Evolutionary conservation across 805 yeast genomes (phyloP).

Genomic region (Metschnikowia picachoensis): DNA sequence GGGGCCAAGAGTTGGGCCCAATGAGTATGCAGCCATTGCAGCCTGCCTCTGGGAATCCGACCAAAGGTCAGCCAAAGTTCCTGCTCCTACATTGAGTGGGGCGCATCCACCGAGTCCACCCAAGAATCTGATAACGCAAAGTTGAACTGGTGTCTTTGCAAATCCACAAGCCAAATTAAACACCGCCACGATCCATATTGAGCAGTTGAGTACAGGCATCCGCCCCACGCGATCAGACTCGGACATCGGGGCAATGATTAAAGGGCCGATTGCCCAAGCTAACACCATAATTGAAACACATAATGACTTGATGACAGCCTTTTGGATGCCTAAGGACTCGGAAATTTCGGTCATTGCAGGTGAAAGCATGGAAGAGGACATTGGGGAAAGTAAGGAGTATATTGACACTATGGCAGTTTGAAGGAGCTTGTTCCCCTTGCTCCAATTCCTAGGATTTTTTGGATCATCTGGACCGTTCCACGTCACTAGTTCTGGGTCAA

Average conservation of each 20-base stretch:
- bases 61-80: conserved; percentile 61
- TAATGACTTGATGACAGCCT: conserved; percentile 24
- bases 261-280: conserved; percentile 67
- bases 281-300: conserved; percentile 59
- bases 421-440: conserved; percentile 34
- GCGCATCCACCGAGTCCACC: conserved; percentile 70
- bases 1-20: conserved; percentile 69
- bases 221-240: conserved; percentile 60
- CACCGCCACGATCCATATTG: conserved; percentile 45
- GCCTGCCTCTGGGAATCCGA: conserved; percentile 46
- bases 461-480: conserved; percentile 66
- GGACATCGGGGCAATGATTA: conserved; percentile 62
- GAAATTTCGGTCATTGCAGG: conserved; percentile 55
- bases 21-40: conserved; percentile 56
- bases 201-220: conserved; percentile 47
- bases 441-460: conserved; percentile 63
- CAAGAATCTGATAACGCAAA: conserved; percentile 55
- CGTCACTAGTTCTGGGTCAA: conserved; percentile 65
- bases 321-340: conserved; percentile 31
- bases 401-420: conserved; percentile 46
- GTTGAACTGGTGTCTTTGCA: conserved; percentile 53
- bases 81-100: conserved; percentile 67
- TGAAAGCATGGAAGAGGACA: conserved; percentile 58
- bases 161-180: conserved; percentile 63
- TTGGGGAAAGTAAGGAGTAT: conserved; percentile 57